Evolutionary conservation across 164 flowering plant genomes (phyloP).

Genomic region (Umbellularia californica): DNA sequence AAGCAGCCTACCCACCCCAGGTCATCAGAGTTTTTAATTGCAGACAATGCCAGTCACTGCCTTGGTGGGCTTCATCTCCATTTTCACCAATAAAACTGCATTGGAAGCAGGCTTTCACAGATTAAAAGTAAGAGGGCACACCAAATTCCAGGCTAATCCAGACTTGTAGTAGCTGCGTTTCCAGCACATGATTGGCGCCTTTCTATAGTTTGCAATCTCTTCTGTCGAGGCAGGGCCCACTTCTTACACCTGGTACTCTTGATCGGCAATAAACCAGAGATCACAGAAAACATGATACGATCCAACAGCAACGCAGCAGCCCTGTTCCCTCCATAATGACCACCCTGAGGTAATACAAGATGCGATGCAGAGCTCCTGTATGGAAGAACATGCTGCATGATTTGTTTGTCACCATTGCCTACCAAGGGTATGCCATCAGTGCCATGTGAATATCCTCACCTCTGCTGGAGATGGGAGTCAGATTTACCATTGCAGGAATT

Average conservation of each 20-base stretch:
- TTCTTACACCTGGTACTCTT: conserved; percentile 13
- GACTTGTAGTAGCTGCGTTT: conserved; percentile 16
- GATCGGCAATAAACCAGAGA: conserved; percentile 19
- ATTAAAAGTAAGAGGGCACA: conserved; percentile 11
- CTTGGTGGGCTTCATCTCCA: conserved; percentile 13
- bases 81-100: conserved; percentile 2
- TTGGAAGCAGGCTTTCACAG: conserved; percentile 13
- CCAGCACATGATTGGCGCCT: conserved; percentile 12
- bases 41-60: conserved; percentile 12
- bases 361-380: conserved; percentile 21
- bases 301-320: conserved; percentile 4
- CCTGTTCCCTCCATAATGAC: conserved; percentile 10
- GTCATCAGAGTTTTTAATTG: conserved; percentile 14
- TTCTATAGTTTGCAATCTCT: conserved; percentile 7
- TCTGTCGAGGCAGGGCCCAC: conserved; percentile 8
- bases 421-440: conserved; percentile 19
- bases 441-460: conserved; percentile 20
- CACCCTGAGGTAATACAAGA: conserved; percentile 7
- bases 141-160: conserved; percentile 14
- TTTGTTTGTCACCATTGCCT: conserved; percentile 22
- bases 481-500: conserved; percentile 23
- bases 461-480: conserved; percentile 14
- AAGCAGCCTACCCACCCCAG: conserved; percentile 13
- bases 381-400: conserved; percentile 13
- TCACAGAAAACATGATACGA: conserved; percentile 8